A percentile compares a stretch with the other conserved stretches of the same genome.
Conservation (phyloP, 228 moss, liverwort and hornwort genomes). For the Sphagnum fallax region DNA sequence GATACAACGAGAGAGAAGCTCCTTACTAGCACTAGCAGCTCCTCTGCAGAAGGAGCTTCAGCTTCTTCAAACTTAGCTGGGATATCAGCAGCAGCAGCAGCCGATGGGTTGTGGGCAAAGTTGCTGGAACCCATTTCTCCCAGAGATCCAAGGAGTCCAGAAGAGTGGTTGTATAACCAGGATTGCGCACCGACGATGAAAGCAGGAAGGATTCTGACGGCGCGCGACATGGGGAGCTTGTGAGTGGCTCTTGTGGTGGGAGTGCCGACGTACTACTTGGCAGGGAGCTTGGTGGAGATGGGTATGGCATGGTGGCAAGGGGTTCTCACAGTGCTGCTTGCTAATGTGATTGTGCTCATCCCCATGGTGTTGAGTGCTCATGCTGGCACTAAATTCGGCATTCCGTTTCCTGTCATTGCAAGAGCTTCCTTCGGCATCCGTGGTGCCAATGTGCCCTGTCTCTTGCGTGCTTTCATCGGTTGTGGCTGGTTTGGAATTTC, state of each 20-base stretch:
- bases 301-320: constrained; percentile 98
- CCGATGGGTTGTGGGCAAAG: too few relatives aligned
- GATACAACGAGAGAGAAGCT: too few relatives aligned
- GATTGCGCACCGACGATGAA: constrained; percentile 70
- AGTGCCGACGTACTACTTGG: constrained; percentile 93
- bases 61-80: too few relatives aligned
- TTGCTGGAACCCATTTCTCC: constrained; percentile 72
- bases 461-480: constrained; percentile 76
- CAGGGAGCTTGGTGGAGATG: constrained; percentile 92
- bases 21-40: too few relatives aligned
- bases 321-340: constrained; percentile 64
- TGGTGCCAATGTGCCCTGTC: constrained; percentile 75
- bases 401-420: constrained; percentile 82
- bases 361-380: constrained; percentile 88
- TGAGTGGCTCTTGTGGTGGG: constrained; percentile 77
- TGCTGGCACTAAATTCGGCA: constrained; percentile 77
- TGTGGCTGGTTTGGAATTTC: constrained; percentile 97
- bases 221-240: constrained; percentile 70
- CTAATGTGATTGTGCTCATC: constrained; percentile 70
- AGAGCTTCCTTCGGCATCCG: constrained; percentile 80
- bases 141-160: constrained; percentile 37
- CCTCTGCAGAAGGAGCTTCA: too few relatives aligned
- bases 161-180: constrained; percentile 46
- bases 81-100: too few relatives aligned
- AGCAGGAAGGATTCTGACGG: constrained; percentile 38